phyloP scores from a whole-genome alignment of 164 flowering plant genomes.

The Pachysandra terminalis region DNA sequence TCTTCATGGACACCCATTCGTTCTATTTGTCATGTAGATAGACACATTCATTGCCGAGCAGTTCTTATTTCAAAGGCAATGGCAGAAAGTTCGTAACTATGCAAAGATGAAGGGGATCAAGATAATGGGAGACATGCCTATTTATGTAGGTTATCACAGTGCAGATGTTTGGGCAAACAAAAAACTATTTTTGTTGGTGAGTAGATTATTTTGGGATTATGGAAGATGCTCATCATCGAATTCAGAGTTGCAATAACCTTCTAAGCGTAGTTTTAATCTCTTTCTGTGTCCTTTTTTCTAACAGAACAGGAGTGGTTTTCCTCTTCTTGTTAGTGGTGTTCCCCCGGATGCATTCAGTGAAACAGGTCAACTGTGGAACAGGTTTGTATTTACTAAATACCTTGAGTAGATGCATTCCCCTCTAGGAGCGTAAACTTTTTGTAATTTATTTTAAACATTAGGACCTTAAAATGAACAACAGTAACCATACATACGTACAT shows the following conservation, averaged over 20 bases:
- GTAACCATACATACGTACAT: too few relatives aligned
- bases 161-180: constrained; percentile 99
- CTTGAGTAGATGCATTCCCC: too few relatives aligned
- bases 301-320: constrained; percentile 87
- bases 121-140: constrained; percentile 99
- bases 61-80: constrained; percentile 93
- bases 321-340: constrained; percentile 91
- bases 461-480: too few relatives aligned
- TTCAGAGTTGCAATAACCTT: not conserved
- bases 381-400: constrained; percentile 54
- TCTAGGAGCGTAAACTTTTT: too few relatives aligned
- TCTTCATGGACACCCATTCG: constrained; percentile 3
- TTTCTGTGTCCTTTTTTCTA: constrained; percentile 6
- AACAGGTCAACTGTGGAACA: constrained; percentile 98
- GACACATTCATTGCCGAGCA: constrained; percentile 80
- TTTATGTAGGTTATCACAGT: constrained; percentile 97
- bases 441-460: too few relatives aligned
- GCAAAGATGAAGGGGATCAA: constrained; percentile 70
- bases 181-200: constrained; percentile 77
- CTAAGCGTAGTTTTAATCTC: not conserved
- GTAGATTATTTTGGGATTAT: constrained; percentile 18
- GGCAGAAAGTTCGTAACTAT: constrained; percentile 85
- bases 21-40: constrained; percentile 51
- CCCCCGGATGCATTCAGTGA: constrained; percentile 99
- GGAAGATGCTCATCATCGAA: not conserved